Percentiles rank a stretch among this genome's conserved stretches.
Evolutionary conservation across 768 basidiomycete genomes (phyloP).

Genomic region (Xanthoconium purpureum): DNA sequence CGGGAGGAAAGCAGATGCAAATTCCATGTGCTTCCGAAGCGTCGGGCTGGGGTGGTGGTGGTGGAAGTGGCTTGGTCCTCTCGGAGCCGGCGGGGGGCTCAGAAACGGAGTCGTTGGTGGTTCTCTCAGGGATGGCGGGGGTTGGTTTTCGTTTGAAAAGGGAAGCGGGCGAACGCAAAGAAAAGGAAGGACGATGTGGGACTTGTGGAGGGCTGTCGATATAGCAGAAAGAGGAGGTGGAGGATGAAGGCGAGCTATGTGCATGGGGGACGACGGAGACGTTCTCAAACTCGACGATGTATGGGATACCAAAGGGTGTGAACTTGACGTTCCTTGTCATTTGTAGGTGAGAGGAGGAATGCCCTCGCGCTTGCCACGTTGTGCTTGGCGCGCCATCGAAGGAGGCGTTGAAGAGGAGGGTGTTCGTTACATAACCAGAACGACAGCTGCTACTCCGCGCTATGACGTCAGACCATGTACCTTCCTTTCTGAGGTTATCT

Average conservation of each 20-base stretch:
- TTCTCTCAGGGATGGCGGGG: neutral
- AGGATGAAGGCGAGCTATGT: slow-evolving; percentile 7
- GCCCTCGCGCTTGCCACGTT: slow-evolving; percentile 8
- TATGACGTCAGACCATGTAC: slow-evolving; percentile 28
- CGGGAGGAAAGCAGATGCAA: slow-evolving; percentile 21
- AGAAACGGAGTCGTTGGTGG: neutral
- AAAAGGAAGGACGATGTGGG: slow-evolving; percentile 13
- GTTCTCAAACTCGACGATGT: slow-evolving; percentile 29
- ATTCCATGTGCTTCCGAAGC: slow-evolving; percentile 19
- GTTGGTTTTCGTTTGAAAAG: slow-evolving; percentile 26
- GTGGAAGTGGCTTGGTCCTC: slow-evolving; percentile 19
- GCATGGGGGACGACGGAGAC: slow-evolving; percentile 20
- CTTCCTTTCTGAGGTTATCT: slow-evolving; percentile 29
- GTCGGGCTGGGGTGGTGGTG: slow-evolving; percentile 7
- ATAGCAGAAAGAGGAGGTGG: slow-evolving; percentile 28
- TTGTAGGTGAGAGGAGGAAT: neutral
- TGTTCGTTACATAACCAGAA: slow-evolving; percentile 7
- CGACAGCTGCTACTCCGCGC: too few relatives aligned
- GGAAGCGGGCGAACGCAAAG: slow-evolving; percentile 18
- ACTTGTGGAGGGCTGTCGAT: slow-evolving; percentile 20
- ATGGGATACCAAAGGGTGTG: slow-evolving; percentile 29
- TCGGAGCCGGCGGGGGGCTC: neutral
- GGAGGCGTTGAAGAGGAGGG: neutral
- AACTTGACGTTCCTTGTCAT: slow-evolving; percentile 29
- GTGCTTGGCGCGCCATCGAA: neutral